These are phyloP conservation scores for Phytopythium chamaehyphon DNA, from an alignment of 352 stramenopile species.

Conservation along the genomic window DNA sequence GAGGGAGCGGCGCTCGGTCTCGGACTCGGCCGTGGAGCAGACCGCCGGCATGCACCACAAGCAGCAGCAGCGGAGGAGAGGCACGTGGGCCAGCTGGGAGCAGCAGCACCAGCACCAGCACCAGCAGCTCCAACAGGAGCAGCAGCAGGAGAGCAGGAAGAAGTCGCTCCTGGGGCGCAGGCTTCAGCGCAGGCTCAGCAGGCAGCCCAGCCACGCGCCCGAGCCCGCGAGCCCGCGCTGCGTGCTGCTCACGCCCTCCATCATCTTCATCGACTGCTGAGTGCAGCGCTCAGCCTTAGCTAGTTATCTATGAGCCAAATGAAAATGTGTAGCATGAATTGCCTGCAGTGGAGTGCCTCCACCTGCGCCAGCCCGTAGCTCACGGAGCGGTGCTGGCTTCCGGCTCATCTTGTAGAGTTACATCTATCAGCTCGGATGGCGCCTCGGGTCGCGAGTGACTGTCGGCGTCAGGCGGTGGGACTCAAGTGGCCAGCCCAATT, in stretches of 20 bases:
- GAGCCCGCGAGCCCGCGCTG: background rate
- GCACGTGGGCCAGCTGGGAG: constrained; percentile 3
- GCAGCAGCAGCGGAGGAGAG: background rate
- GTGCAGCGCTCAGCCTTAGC: background rate
- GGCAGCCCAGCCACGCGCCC: background rate
- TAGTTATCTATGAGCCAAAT: background rate
- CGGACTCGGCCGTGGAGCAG: constrained; percentile 4
- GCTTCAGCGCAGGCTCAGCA: constrained; percentile 1
- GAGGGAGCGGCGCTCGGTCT: constrained; percentile 4
- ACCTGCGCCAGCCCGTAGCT: no score
- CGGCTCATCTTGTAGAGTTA: no score
- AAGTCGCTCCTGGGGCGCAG: constrained; percentile 6
- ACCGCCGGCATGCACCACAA: constrained; percentile 2
- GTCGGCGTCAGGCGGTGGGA: background rate
- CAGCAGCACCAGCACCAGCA: constrained; percentile 9
- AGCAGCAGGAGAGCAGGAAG: background rate
- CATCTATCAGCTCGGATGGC: no score
- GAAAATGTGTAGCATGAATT: no score
- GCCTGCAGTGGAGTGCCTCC: no score
- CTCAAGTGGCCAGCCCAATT: constrained; percentile 7
- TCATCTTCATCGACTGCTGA: constrained; percentile 30
- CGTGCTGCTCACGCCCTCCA: constrained; percentile 10
- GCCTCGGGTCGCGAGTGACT: constrained; percentile 1
- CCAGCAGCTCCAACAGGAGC: constrained; percentile 3
- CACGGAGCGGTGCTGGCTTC: no score